Evolutionary conservation across 331 rosid genomes (phyloP).

Genomic region (Telfairia occidentalis): DNA sequence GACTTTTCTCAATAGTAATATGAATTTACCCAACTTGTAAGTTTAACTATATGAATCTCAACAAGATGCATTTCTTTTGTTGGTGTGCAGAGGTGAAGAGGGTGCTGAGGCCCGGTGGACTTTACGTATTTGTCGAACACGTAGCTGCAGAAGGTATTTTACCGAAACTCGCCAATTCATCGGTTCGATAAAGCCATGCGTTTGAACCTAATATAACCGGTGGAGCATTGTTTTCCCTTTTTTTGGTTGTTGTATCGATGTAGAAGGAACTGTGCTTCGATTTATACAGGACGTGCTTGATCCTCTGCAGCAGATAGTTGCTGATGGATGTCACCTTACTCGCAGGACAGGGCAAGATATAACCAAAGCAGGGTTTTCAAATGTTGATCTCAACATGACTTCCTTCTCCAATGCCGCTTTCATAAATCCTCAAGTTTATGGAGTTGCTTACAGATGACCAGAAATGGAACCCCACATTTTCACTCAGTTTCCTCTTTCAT

Average conservation of each 20-base stretch:
- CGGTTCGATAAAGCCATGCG: not conserved
- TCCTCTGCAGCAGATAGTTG: slow-evolving; percentile 59
- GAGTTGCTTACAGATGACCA: slow-evolving; percentile 50
- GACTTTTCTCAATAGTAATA: not conserved
- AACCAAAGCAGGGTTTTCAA: slow-evolving; percentile 55
- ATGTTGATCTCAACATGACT: slow-evolving; percentile 36
- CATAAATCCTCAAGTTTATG: slow-evolving; percentile 61
- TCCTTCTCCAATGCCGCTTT: slow-evolving; percentile 36
- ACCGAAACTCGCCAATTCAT: slow-evolving; percentile 5
- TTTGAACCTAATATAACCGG: not conserved
- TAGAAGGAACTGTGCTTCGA: slow-evolving; percentile 61
- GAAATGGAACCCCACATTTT: not conserved
- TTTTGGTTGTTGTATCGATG: slow-evolving; percentile 12
- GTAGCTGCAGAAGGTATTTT: slow-evolving; percentile 67
- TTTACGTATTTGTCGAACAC: slow-evolving; percentile 61
- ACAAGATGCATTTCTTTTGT: not conserved
- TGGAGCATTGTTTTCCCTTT: not conserved
- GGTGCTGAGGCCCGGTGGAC: slow-evolving; percentile 70
- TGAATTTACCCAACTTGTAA: not conserved
- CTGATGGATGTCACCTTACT: slow-evolving; percentile 76
- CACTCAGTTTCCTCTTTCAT: not conserved
- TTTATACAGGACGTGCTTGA: slow-evolving; percentile 49
- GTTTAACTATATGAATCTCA: not conserved
- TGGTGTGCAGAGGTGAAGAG: slow-evolving; percentile 55
- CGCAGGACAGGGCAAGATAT: slow-evolving; percentile 49